These are phyloP conservation scores for Fomes fomentarius DNA, from an alignment of 1,284 basidiomycete genomes.

Conservation along the genomic window DNA sequence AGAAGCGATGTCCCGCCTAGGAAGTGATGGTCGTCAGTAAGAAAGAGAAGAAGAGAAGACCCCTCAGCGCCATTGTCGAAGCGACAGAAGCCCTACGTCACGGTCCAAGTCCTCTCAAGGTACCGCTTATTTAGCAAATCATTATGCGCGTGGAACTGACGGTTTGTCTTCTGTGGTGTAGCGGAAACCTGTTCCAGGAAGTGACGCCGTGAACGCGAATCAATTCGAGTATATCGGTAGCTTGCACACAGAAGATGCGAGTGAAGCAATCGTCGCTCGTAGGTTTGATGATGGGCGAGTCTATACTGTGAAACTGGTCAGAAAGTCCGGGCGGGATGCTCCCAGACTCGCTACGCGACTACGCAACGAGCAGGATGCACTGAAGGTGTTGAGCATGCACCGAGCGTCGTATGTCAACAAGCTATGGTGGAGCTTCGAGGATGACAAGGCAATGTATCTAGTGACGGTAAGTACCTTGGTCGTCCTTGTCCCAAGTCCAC, in stretches of 20 bases:
- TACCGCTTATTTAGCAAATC: too few species aligned
- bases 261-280: slow-evolving; percentile 22
- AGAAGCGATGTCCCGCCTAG: background rate
- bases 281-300: slow-evolving; percentile 35
- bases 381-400: slow-evolving; percentile 54
- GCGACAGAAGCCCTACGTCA: slow-evolving; percentile 7
- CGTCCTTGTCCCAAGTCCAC: background rate
- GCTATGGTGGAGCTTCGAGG: slow-evolving; percentile 69
- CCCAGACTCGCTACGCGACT: slow-evolving; percentile 43
- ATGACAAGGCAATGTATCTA: slow-evolving; percentile 62
- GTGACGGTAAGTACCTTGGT: slow-evolving; percentile 44
- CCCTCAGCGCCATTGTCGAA: slow-evolving; percentile 22
- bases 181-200: background rate
- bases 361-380: slow-evolving; percentile 58
- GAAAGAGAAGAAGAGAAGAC: slow-evolving; percentile 22
- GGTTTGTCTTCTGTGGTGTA: background rate
- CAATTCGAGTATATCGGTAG: slow-evolving; percentile 26
- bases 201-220: slow-evolving; percentile 14
- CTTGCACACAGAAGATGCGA: background rate
- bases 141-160: background rate
- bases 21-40: slow-evolving; percentile 30
- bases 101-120: slow-evolving; percentile 11
- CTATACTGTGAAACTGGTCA: slow-evolving; percentile 65
- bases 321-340: slow-evolving; percentile 54
- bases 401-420: slow-evolving; percentile 63